A percentile compares a stretch with the other conserved stretches of the same genome.
Conservation (phyloP, 2,329 filamentous ascomycete species). For the Rhynchosporium agropyri region DNA sequence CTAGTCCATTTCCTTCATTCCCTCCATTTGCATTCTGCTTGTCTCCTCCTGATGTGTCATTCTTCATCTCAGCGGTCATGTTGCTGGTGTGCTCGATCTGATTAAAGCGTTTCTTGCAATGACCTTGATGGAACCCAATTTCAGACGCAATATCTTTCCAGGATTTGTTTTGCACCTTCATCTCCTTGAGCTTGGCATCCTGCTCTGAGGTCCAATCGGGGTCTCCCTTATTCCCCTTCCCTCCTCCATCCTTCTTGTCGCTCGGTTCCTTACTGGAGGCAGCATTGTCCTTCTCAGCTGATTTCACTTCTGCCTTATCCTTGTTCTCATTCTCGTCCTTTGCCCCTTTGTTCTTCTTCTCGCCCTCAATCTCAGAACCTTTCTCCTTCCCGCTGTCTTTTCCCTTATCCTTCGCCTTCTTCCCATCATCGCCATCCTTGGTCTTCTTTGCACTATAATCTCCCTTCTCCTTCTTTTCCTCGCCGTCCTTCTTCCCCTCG, state of each 20-base stretch:
- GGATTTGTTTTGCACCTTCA: conserved; percentile 35
- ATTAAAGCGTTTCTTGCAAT: conserved; percentile 4
- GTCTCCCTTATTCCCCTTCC: conserved; percentile 1
- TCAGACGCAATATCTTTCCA: conserved; percentile 31
- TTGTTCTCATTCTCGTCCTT: conserved; percentile 14
- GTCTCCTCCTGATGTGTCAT: not conserved
- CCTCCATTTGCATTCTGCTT: conserved; percentile 1
- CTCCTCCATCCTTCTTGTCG: conserved; percentile 11
- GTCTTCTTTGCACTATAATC: not conserved
- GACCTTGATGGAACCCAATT: conserved; percentile 7
- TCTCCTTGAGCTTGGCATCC: conserved; percentile 34
- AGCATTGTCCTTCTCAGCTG: conserved; percentile 1
- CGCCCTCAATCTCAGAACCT: conserved; percentile 1
- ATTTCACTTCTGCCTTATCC: conserved; percentile 10
- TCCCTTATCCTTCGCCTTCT: conserved; percentile 11
- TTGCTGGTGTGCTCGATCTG: not conserved
- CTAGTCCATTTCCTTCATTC: not conserved
- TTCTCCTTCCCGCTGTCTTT: conserved; percentile 5
- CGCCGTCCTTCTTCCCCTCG: not conserved
- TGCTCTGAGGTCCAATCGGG: conserved; percentile 35
- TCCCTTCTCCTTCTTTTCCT: conserved; percentile 10
- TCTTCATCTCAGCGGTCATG: not conserved
- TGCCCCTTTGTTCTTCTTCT: conserved; percentile 6
- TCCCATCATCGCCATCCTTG: not conserved
- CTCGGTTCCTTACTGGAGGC: not conserved